Base-by-base conservation (phyloP, 2,329 filamentous ascomycete genomes). In the Iodosphaeria phyllophila region DNA sequence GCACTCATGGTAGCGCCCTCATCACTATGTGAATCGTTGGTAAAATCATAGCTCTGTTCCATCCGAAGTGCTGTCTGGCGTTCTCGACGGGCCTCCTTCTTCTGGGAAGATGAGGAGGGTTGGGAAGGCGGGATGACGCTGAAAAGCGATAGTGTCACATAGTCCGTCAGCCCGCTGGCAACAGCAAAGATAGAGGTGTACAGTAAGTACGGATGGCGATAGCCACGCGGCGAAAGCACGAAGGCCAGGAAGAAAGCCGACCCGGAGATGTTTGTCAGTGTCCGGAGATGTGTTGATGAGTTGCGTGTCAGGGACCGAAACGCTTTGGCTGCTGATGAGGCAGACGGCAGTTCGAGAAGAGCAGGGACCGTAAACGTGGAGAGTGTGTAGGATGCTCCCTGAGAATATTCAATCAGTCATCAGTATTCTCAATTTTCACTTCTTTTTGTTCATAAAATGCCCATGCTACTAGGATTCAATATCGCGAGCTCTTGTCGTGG, bases 301-400 rank as follows among this genome's bases (percentile, higher is more conserved):
- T 66, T 59, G 23, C 59, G 54, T 33, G 66, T 63, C 31, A 91
- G 63, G 40, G 69, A 67, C 35, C 64, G 54, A 46, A 91, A 72
- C 38, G 78, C 72, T 42, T 71, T 69, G 23, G 71, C 62, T 33
- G 78, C 79, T 27, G 64, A 58, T 29, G 64, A 57, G 24, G 84
- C 76, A 25, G 77, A 79, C 7, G 82, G 78, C 24, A 93, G 75
- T 27, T 70, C 65, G 38, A 86, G 70, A 28, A 93, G 71, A 5
- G 78, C 65, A 11, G 86, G 84, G 30, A 92, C 66, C 14, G 79
- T 72, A 34, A 91, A 56, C 30, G 70, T 67, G 13, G 75, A 75
- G 38, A 89, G 66, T 23, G 82, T 76, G 55, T 86, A 91, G 25
- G 84, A 92, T 30, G 89, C 65, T 49, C 86, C 86, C 86, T 93